A percentile compares a stretch with the other conserved stretches of the same genome.
Conservation (phyloP, 495 filamentous ascomycete species). For the Chaetomidium leptoderma region DNA sequence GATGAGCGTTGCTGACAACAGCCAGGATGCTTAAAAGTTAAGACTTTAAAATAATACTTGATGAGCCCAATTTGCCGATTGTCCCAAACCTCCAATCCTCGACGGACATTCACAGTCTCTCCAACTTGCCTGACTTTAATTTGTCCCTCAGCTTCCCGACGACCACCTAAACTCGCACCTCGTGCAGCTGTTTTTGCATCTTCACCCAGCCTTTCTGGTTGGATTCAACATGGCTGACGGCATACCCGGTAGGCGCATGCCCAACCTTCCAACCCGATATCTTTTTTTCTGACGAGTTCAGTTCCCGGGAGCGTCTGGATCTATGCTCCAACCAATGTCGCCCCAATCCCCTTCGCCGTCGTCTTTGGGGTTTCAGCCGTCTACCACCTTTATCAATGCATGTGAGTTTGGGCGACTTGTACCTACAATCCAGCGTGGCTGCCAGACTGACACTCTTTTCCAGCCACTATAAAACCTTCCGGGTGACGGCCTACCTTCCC, state of each 20-base stretch:
- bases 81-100: no score
- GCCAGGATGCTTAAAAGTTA: neutral
- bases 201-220: no score
- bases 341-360: constrained; percentile 61
- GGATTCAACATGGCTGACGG: neutral
- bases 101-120: no score
- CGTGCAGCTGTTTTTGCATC: no score
- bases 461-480: constrained; percentile 48
- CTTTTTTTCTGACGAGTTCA: constrained; percentile 8
- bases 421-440: no score
- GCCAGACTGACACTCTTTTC: neutral
- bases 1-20: neutral
- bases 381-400: constrained; percentile 59
- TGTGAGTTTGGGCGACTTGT: no score
- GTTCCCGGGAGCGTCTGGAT: constrained; percentile 57
- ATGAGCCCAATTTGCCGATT: no score
- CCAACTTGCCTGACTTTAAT: no score
- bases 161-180: no score
- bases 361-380: constrained; percentile 57
- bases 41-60: no score
- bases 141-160: no score
- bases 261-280: neutral
- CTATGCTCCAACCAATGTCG: constrained; percentile 70
- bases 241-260: neutral
- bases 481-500: constrained; percentile 35